Conservation (phyloP, 352 stramenopile species). For the Elongisporangium undulatum region DNA sequence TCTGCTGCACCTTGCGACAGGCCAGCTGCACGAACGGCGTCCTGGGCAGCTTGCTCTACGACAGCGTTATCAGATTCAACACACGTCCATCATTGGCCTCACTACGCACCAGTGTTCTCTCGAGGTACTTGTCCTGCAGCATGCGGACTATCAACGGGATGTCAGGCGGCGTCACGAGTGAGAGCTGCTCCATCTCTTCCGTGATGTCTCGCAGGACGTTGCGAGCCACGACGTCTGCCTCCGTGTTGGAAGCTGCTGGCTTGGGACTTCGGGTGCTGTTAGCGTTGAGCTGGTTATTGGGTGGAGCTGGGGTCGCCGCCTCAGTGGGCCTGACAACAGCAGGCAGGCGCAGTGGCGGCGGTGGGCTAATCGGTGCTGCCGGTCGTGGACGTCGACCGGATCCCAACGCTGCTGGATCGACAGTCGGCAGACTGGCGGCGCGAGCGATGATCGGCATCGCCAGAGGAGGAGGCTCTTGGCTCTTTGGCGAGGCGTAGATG, state of each 20-base stretch:
- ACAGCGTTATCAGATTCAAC: neutral
- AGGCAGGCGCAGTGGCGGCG: neutral
- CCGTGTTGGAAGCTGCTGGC: neutral
- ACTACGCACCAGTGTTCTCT: constrained; percentile 22
- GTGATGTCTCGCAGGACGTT: constrained; percentile 32
- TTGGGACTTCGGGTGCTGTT: neutral
- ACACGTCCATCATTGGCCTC: neutral
- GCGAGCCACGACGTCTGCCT: constrained; percentile 35
- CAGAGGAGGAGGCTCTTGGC: neutral
- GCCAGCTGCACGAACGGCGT: constrained; percentile 52
- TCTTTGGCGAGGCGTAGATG: constrained; percentile 24
- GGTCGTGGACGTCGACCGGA: neutral
- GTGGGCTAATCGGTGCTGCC: neutral
- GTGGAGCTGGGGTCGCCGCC: no score
- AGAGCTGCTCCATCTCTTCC: constrained; percentile 38
- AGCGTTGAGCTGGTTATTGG: constrained; percentile 1
- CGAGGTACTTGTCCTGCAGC: constrained; percentile 43
- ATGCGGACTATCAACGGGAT: constrained; percentile 15
- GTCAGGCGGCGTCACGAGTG: constrained; percentile 5
- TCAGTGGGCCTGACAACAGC: neutral
- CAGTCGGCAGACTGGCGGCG: no score
- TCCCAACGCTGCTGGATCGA: neutral
- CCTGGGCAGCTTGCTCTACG: constrained; percentile 30
- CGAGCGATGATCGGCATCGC: neutral
- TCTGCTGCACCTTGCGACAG: constrained; percentile 35